Evolutionary conservation across 768 basidiomycete genomes (phyloP), one percentile per base, ranked within the genome.

Genomic region (Phanerochaete sordida): DNA sequence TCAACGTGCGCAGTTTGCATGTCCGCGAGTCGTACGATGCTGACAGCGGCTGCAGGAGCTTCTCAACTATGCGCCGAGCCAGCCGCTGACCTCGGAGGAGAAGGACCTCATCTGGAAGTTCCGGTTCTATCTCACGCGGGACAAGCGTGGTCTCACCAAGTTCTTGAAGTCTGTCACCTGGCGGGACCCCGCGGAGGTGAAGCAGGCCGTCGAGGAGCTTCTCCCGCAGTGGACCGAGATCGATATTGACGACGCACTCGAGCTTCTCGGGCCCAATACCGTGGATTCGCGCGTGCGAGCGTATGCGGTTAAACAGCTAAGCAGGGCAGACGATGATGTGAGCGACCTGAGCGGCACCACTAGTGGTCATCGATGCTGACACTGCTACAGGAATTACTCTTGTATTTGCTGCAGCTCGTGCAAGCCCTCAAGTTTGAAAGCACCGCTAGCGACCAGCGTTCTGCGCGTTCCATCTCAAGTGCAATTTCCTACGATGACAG

Each of bases 81-180:
- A 89, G 60, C 80, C 83, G 11, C 79, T 99, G 8, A 91, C 85
- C 3, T 87, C 93, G 0, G 91, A 95, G 68, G 96, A 98, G 75
- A 97, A 96, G 69, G 96, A 98, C 65, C 77, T 95, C 44, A 87
- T 98, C 39, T 99, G 97, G 97, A 95, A 96, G 72, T 99, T 96
- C 80, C 85, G 97, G n/a, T 99, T 98, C 76, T 98, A 97, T 65
- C 86, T 99, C 12, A 85, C 88, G 2, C 79, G 94, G 33, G 93
- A 95, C 72, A 95, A 93, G 74, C 87, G 91, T 11, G 95, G 95
- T 1, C 81, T 98, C 43, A 98, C 96, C 33, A 99, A 99, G 72
- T 99, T 99, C 75, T 81, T 99, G 56, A 98, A 93, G 72, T 94
- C 93, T 30, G 97, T 99, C 37, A 94, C 95, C 21, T 98, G 97